Base-by-base conservation (phyloP, 257 asterid genomes). In the Paulownia fortunei region DNA sequence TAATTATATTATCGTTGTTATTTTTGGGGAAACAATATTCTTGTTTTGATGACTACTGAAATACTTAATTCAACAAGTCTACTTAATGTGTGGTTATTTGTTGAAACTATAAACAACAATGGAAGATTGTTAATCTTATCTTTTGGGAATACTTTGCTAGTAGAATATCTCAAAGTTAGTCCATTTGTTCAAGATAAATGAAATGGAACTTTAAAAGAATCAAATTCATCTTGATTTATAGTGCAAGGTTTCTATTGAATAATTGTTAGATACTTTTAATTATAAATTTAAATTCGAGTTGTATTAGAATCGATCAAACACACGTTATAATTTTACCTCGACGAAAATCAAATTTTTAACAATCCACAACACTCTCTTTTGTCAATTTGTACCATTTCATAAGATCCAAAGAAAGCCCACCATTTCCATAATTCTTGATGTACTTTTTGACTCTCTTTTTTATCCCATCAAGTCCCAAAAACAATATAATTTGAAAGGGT, bases 381-480 rank as follows among this genome's bases (percentile, higher is more conserved):
- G n/a, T 47, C 7, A 2, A 8, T 51, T 62, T 71, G 34, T 59
- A 11, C n/a, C 16, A 6, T 11, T 5, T 47, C 21, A 23, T 12
- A 27, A 52, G 6, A 54, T 71, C 75, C 59, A 41, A 39, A 58
- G 30, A 15, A 27, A 39, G 55, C 41, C 58, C 78, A 73, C 60
- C 42, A 4, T 42, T 30, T 4, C 30, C 32, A 34, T 60, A 37
- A 49, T 52, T 34, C 67, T 54, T 36, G 67, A 36, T 10, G n/a
- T 23, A 19, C 44, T 16, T 39, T 73, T 58, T 58, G 36, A 72
- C 76, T 47, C 2, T 51, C 16, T 72, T 72, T 34, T 11, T 56
- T 6, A 72, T 55, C 68, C 56, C 8, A 72, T 12, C 68, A 36
- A 72, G n/a, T 56, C n/a, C 11, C 19, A 73, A 39, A 41, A 58